Base-by-base conservation (phyloP, 2,329 filamentous ascomycete genomes). In the Diplodia sapinea region DNA sequence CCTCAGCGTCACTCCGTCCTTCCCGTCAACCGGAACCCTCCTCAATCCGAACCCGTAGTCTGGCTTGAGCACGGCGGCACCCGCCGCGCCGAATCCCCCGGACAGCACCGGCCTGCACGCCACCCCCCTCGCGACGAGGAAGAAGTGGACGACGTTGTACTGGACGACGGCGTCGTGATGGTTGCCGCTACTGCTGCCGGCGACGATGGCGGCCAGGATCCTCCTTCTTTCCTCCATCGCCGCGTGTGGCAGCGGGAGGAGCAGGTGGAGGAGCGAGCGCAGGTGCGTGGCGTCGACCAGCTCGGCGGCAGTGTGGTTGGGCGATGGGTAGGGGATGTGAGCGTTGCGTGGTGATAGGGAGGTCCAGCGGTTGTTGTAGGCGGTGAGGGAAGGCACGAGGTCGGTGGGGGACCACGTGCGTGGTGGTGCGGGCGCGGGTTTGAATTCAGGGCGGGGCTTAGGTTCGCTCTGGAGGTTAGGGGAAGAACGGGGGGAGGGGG, bases 71-170 rank as follows among this genome's bases (percentile, higher is more conserved):
- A 47, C 43, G 17, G 17, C 43, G 7, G 43, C 43, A 15, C 17
- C 43, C n/a, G 43, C 7, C 17, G 43, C 13, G 43, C n/a, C 17
- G n/a, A 7, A 17, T 1, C 15, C 40, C 15, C n/a, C 17, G 5
- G n/a, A n/a, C 17, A 47, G 17, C 17, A 47, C 43, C 17, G 43
- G 43, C 15, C 43, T 7, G 43, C 43, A 63, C 47, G 29, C 43
- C 29, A 68, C 71, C 49, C 67, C 69, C 56, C 65, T 56, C 20
- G 66, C 65, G 7, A 36, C 68, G n/a, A 71, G 69, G 26, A 68
- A 65, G 54, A 69, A 67, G 38, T 29, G 23, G 33, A 17, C 43
- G 12, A 56, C 57, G 40, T 70, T 68, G 40, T 54, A 54, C 40
- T 65, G 43, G 38, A 67, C 55, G 40, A 67, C 13, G 13, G 43